Conservation (phyloP, 1,139 yeast genomes). For the Saccharomyces hybrid region DNA sequence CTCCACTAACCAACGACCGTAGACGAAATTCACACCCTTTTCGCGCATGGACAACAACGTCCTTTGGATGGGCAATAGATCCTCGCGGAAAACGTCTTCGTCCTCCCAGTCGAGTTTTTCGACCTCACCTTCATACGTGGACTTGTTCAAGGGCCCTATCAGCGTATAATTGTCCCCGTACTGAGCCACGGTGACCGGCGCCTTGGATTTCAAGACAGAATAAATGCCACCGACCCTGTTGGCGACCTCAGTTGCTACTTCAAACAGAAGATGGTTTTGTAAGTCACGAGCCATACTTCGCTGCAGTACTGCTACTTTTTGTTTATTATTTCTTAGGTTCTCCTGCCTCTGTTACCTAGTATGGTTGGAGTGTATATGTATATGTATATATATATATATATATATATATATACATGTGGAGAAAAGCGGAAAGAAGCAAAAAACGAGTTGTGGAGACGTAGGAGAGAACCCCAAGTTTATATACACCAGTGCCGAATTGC, state of each 20-base stretch:
- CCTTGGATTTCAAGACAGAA: constrained; percentile 92
- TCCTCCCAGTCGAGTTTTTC: constrained; percentile 69
- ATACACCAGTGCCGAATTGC: background rate
- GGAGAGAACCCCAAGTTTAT: background rate
- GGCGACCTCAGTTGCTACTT: constrained; percentile 96
- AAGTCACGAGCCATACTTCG: constrained; percentile 59
- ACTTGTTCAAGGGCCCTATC: constrained; percentile 77
- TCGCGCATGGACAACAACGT: constrained; percentile 54
- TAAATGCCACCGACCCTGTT: constrained; percentile 97
- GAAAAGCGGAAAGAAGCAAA: background rate
- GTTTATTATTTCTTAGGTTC: background rate
- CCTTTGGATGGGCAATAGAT: constrained; percentile 21
- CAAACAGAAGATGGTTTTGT: constrained; percentile 79
- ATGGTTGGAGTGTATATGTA: background rate
- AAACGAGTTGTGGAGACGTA: background rate
- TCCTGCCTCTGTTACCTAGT: background rate
- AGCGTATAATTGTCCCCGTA: constrained; percentile 81
- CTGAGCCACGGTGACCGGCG: constrained; percentile 93
- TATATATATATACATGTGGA: background rate
- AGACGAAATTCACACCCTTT: constrained; percentile 75
- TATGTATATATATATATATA: no score
- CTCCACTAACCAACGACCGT: constrained; percentile 95
- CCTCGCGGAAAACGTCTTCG: constrained; percentile 43
- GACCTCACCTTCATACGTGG: constrained; percentile 84
- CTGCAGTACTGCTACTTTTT: background rate